Conservation (phyloP, 2,329 filamentous ascomycete species). For the Cladophialophora exuberans region DNA sequence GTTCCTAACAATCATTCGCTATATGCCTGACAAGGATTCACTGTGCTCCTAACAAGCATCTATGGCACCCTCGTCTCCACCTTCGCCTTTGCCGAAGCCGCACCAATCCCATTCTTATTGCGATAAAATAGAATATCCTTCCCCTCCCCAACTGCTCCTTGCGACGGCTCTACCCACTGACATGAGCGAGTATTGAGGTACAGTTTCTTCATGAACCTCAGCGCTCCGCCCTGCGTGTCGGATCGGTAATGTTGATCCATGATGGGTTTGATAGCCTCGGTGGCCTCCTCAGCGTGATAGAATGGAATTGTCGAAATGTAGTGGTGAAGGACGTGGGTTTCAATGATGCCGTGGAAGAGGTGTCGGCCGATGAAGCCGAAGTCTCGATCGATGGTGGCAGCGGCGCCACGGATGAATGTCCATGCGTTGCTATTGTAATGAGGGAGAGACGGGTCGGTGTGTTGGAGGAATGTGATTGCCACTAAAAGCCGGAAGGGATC, state of each 20-base stretch:
- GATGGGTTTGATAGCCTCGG: constrained; percentile 88
- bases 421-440: constrained; percentile 87
- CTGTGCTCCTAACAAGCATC: too few relatives aligned
- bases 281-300: constrained; percentile 93
- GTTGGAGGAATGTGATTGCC: constrained; percentile 95
- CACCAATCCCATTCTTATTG: constrained; percentile 86
- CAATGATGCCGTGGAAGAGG: constrained; percentile 92
- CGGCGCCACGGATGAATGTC: constrained; percentile 92
- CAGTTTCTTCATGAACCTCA: constrained; percentile 83
- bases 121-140: constrained; percentile 92
- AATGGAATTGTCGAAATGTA: constrained; percentile 96
- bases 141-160: constrained; percentile 75
- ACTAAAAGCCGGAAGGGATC: constrained; percentile 51
- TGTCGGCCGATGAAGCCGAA: constrained; percentile 93
- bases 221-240: constrained; percentile 73
- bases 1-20: too few relatives aligned
- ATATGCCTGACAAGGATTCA: too few relatives aligned
- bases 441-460: constrained; percentile 91
- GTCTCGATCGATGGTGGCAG: constrained; percentile 94
- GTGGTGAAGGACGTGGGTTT: constrained; percentile 97
- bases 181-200: constrained; percentile 83
- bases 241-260: constrained; percentile 96
- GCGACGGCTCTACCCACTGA: constrained; percentile 96
- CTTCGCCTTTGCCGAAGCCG: constrained; percentile 49
- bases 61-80: too few relatives aligned